Evolutionary conservation across 352 stramenopile species (phyloP).

Genomic region (Phytopythium chamaehyphon): DNA sequence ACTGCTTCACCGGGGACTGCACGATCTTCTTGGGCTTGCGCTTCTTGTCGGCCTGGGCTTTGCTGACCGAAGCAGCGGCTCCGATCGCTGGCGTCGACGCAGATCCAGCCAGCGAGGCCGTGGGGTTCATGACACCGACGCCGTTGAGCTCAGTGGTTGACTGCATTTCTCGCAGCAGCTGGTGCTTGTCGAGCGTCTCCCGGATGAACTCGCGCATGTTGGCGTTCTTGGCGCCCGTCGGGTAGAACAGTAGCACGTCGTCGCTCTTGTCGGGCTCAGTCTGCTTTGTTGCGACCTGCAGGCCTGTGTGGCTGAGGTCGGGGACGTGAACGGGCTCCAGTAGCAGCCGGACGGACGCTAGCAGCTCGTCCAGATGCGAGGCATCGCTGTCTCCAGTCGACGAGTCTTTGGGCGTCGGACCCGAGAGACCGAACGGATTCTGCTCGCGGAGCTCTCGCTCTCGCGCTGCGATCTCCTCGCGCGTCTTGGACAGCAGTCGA

Average conservation of each 20-base stretch:
- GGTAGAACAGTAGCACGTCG: constrained; percentile 63
- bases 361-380: constrained; percentile 26
- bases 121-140: neutral
- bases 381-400: constrained; percentile 6
- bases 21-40: constrained; percentile 14
- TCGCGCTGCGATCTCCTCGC: constrained; percentile 22
- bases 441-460: constrained; percentile 14
- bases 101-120: constrained; percentile 12
- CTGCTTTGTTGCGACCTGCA: constrained; percentile 23
- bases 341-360: constrained; percentile 40
- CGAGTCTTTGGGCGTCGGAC: neutral
- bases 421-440: neutral
- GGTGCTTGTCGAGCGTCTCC: constrained; percentile 47
- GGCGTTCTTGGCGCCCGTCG: constrained; percentile 59
- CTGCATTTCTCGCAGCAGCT: constrained; percentile 2
- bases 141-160: constrained; percentile 7
- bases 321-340: constrained; percentile 59
- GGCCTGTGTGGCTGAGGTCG: constrained; percentile 50
- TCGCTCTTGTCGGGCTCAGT: constrained; percentile 2
- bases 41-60: constrained; percentile 4
- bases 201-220: constrained; percentile 74
- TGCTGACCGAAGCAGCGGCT: constrained; percentile 4
- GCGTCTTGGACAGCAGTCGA: constrained; percentile 33
- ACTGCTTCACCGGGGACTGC: constrained; percentile 18
- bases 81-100: constrained; percentile 16